Conservation (phyloP, 495 filamentous ascomycete species). For the Daldinia grandis region DNA sequence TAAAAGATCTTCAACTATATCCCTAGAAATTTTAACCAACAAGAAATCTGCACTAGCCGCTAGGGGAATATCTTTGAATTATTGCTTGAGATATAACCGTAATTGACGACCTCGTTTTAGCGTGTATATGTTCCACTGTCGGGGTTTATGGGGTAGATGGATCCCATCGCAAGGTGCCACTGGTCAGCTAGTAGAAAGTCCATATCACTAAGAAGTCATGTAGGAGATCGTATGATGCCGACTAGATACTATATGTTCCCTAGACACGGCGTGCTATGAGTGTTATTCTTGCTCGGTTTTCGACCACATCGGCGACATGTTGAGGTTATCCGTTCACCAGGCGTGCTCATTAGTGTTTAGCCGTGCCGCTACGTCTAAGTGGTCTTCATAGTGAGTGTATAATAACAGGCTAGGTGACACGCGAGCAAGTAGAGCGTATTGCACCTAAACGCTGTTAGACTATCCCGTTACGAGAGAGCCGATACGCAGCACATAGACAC, state of each 20-base stretch:
- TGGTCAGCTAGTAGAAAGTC: not conserved
- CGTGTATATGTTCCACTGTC: not conserved
- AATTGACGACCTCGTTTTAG: not conserved
- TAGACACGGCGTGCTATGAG: not conserved
- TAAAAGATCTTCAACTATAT: not conserved
- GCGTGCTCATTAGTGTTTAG: constrained; percentile 21
- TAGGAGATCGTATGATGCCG: not conserved
- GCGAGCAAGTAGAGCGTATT: not conserved
- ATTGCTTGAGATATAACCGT: constrained; percentile 7
- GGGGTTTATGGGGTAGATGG: constrained; percentile 1
- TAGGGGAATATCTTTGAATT: not conserved
- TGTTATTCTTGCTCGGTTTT: not conserved
- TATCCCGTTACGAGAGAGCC: not conserved
- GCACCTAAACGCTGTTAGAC: constrained; percentile 20
- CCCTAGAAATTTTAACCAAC: not conserved
- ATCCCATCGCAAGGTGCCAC: not conserved
- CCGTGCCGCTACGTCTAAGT: constrained; percentile 15
- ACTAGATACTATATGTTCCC: not conserved
- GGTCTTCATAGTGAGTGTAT: not conserved
- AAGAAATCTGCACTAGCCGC: not conserved
- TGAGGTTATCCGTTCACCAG: not conserved
- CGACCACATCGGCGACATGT: not conserved
- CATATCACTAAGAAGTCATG: not conserved
- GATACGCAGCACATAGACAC: constrained; percentile 2
- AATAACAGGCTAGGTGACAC: constrained; percentile 6